Conservation (phyloP, 1,284 basidiomycete genomes). For the Spongiforma sp. region DNA sequence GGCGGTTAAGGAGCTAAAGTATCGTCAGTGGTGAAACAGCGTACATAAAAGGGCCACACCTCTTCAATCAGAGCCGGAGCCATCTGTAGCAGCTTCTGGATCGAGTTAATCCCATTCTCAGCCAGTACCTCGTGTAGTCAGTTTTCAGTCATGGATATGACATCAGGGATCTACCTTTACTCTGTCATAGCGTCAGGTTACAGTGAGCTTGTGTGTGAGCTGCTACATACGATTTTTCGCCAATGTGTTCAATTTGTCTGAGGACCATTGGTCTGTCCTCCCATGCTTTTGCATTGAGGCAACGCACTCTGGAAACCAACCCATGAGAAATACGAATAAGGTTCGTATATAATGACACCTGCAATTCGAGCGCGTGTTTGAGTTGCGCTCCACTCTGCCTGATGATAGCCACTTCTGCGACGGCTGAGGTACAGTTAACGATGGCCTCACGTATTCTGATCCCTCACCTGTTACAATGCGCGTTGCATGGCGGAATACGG, state of each 20-base stretch:
- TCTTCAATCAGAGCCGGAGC: conserved; percentile 65
- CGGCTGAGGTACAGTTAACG: conserved; percentile 48
- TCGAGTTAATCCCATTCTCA: conserved; percentile 68
- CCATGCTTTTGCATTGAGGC: conserved; percentile 81
- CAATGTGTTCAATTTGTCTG: conserved; percentile 80
- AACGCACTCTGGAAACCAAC: conserved; percentile 59
- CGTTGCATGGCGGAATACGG: conserved; percentile 68
- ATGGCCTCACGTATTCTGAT: not conserved
- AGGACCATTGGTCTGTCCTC: conserved; percentile 82
- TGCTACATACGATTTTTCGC: conserved; percentile 79
- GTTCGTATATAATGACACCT: conserved; percentile 26
- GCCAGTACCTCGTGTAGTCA: conserved; percentile 62
- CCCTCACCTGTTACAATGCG: conserved; percentile 68
- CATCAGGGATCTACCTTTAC: conserved; percentile 52
- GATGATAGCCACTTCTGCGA: conserved; percentile 73
- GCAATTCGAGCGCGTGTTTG: conserved; percentile 77
- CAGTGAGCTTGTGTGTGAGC: not conserved
- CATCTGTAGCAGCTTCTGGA: conserved; percentile 60
- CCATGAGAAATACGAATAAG: conserved; percentile 8
- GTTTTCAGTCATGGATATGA: not conserved
- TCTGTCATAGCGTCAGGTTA: conserved; percentile 36
- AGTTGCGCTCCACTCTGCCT: conserved; percentile 65
- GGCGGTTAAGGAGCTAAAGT: conserved; percentile 72
- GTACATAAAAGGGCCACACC: conserved; percentile 42
- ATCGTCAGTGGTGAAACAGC: conserved; percentile 8